Evolutionary conservation across 352 stramenopile species (phyloP).

Genomic region (Peronospora farinosa): DNA sequence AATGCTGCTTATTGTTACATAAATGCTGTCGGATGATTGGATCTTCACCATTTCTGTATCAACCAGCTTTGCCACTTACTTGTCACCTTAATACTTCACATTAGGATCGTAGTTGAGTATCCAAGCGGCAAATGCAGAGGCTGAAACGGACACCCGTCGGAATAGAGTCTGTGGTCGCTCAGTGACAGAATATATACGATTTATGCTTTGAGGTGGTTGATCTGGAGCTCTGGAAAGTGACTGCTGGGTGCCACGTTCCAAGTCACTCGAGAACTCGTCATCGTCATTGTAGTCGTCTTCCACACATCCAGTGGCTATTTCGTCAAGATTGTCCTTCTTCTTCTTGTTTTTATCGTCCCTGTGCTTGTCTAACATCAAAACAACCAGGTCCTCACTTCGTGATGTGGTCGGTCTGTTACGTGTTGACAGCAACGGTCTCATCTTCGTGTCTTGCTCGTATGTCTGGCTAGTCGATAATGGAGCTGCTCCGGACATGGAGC

Average conservation of each 20-base stretch:
- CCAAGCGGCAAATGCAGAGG: constrained; percentile 27
- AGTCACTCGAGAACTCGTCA: constrained; percentile 18
- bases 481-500: constrained; percentile 11
- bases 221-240: constrained; percentile 10
- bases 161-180: constrained; percentile 27
- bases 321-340: constrained; percentile 19
- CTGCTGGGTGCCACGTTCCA: constrained; percentile 9
- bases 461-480: constrained; percentile 12
- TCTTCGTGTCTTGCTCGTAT: constrained; percentile 25
- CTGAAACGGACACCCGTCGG: constrained; percentile 22
- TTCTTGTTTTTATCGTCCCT: constrained; percentile 1
- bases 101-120: constrained; percentile 33
- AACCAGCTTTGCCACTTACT: too few relatives aligned
- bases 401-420: constrained; percentile 19
- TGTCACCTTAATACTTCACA: constrained; percentile 15
- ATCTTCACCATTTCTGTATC: too few relatives aligned
- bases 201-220: constrained; percentile 9
- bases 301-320: constrained; percentile 14
- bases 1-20: too few relatives aligned
- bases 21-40: too few relatives aligned
- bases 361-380: constrained; percentile 19
- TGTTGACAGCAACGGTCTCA: constrained; percentile 24
- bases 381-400: constrained; percentile 33
- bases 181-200: constrained; percentile 28
- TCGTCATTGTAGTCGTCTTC: constrained; percentile 26